These are phyloP conservation scores for Smittium mucronatum DNA, from an alignment of 371 early-diverging fungal species.

Conservation along the genomic window DNA sequence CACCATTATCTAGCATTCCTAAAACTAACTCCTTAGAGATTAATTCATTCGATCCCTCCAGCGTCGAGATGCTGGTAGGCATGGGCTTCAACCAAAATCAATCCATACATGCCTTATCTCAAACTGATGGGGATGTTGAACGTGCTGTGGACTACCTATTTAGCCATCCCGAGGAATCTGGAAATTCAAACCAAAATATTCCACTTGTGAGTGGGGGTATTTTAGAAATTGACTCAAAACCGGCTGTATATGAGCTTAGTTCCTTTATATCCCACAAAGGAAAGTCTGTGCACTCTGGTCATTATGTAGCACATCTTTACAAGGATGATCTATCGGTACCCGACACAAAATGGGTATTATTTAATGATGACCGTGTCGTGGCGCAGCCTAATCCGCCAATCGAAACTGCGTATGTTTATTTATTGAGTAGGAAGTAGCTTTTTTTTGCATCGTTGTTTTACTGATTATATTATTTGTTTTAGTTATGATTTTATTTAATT, in stretches of 20 bases:
- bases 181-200: background rate
- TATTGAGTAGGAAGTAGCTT: conserved; percentile 31
- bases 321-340: conserved; percentile 26
- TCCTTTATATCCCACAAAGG: conserved; percentile 92
- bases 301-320: conserved; percentile 82
- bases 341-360: conserved; percentile 65
- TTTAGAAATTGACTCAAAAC: conserved; percentile 27
- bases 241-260: conserved; percentile 54
- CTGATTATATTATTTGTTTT: too few species aligned
- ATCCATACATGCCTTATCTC: conserved; percentile 65
- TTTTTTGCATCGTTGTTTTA: too few species aligned
- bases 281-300: conserved; percentile 91
- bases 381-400: conserved; percentile 37
- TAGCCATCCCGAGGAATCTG: conserved; percentile 55
- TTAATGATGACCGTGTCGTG: conserved; percentile 92
- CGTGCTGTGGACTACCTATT: conserved; percentile 93
- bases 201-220: conserved; percentile 7
- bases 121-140: conserved; percentile 58
- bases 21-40: background rate
- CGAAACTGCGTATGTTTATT: conserved; percentile 59
- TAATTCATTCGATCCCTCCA: background rate
- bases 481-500: too few species aligned
- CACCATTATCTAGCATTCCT: conserved; percentile 26
- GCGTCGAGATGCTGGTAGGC: conserved; percentile 42
- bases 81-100: conserved; percentile 84